Percentiles rank a stretch among this genome's conserved stretches.
Evolutionary conservation across 768 basidiomycete species (phyloP).

Genomic region (Dentipellis fragilis): DNA sequence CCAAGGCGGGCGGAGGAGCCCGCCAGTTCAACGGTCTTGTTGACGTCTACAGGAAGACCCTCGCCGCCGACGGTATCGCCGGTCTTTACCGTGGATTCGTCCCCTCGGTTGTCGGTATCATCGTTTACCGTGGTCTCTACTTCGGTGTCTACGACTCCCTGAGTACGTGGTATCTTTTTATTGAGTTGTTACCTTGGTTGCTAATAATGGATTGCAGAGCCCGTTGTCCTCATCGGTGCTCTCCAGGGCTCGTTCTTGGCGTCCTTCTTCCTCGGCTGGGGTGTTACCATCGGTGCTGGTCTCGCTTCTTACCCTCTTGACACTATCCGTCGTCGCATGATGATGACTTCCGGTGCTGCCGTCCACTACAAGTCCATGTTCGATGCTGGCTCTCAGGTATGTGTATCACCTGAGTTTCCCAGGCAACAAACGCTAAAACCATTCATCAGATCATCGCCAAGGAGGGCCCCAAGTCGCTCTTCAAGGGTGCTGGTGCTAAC

Average conservation of each 20-base stretch:
- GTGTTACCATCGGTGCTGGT: slow-evolving; percentile 99
- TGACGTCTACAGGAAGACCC: slow-evolving; percentile 96
- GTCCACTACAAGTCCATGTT: slow-evolving; percentile 99
- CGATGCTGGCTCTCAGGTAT: slow-evolving; percentile 75
- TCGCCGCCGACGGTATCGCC: slow-evolving; percentile 93
- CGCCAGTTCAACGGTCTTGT: slow-evolving; percentile 99
- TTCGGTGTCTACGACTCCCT: slow-evolving; percentile 96
- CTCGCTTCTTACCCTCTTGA: slow-evolving; percentile 95
- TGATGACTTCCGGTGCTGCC: slow-evolving; percentile 97
- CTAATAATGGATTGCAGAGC: slow-evolving; percentile 45
- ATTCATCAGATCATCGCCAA: slow-evolving; percentile 63
- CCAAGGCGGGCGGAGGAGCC: slow-evolving; percentile 85
- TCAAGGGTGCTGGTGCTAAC: slow-evolving; percentile 96
- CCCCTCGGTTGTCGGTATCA: slow-evolving; percentile 97
- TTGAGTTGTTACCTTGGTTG: background rate
- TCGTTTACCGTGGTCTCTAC: slow-evolving; percentile 99
- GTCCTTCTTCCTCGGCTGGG: slow-evolving; percentile 96
- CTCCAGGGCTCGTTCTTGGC: slow-evolving; percentile 95
- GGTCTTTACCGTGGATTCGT: slow-evolving; percentile 99
- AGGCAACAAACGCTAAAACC: background rate
- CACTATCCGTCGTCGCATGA: slow-evolving; percentile 99
- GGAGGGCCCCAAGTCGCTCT: slow-evolving; percentile 92
- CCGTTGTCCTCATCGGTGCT: slow-evolving; percentile 92
- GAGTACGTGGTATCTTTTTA: slow-evolving; percentile 40
- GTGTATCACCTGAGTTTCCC: background rate